Conservation (phyloP, 1,284 basidiomycete species). For the Ganoderma sp. region DNA sequence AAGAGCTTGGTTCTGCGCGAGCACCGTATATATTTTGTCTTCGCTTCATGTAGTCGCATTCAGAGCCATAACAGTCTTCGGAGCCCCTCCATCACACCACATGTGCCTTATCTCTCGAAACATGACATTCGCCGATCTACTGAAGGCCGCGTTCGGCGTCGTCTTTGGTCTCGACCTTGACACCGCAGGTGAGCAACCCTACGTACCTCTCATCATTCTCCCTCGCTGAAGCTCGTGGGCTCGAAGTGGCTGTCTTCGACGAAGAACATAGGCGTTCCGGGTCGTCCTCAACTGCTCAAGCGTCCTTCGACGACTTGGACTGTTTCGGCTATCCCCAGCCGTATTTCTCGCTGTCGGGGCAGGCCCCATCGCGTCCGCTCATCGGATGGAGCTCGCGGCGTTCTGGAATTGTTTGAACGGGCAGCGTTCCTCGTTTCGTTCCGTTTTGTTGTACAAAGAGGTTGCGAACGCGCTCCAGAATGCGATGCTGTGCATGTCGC, state of each 20-base stretch:
- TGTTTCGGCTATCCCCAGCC: constrained; percentile 5
- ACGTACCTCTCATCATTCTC: background rate
- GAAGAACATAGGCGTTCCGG: background rate
- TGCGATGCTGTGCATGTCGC: background rate
- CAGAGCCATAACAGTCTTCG: background rate
- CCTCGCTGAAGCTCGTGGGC: background rate
- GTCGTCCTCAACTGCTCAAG: background rate
- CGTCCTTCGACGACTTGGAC: background rate
- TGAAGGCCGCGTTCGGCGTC: constrained; percentile 11
- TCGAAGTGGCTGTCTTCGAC: background rate
- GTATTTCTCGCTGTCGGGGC: constrained; percentile 1
- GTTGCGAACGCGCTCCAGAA: background rate
- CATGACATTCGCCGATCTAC: constrained; percentile 4
- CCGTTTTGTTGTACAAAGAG: background rate
- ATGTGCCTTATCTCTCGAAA: background rate
- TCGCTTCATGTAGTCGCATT: background rate
- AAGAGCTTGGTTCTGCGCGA: background rate
- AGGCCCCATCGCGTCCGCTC: background rate
- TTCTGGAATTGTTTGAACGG: background rate
- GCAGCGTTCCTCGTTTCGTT: background rate
- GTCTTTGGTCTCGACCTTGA: constrained; percentile 13
- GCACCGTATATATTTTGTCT: background rate
- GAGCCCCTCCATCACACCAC: background rate
- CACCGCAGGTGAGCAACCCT: constrained; percentile 2
- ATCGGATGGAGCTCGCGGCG: background rate